phyloP scores from a whole-genome alignment of 345 rosid species.

The Lumnitzera racemosa region DNA sequence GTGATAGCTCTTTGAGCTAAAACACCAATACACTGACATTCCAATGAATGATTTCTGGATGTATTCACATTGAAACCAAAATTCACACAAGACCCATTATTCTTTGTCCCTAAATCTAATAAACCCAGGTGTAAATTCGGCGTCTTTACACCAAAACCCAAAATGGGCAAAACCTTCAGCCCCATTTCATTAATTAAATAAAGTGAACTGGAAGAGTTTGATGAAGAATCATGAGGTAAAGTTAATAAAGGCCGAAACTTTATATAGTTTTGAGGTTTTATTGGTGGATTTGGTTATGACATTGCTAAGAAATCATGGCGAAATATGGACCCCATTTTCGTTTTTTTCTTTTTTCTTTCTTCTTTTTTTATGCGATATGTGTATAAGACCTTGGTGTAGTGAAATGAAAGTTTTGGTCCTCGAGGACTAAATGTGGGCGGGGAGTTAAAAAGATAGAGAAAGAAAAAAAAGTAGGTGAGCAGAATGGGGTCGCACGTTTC shows the following conservation, averaged over 20 bases:
- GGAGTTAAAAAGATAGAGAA: background rate
- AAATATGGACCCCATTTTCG: no score
- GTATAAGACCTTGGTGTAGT: no score
- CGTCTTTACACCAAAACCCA: conserved; percentile 35
- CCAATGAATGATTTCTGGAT: conserved; percentile 26
- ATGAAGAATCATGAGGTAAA: conserved; percentile 2
- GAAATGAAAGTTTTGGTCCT: no score
- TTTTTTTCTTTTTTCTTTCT: no score
- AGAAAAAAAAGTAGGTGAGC: conserved; percentile 17
- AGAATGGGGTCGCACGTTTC: conserved; percentile 23
- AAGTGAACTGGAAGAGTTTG: background rate
- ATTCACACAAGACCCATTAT: conserved; percentile 27
- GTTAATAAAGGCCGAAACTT: no score
- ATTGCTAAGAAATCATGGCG: no score
- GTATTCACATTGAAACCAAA: conserved; percentile 16
- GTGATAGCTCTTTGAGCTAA: conserved; percentile 38
- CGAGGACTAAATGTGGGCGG: background rate
- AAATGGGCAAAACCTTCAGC: conserved; percentile 42
- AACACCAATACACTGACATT: conserved; percentile 34
- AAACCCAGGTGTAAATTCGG: conserved; percentile 23
- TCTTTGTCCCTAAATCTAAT: conserved; percentile 23
- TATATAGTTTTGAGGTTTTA: no score
- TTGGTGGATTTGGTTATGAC: no score
- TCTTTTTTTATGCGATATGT: no score
- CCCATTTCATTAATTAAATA: conserved; percentile 32